phyloP scores from a whole-genome alignment of 2,329 filamentous ascomycete species.

The Phaeosphaeriaceae sp. region DNA sequence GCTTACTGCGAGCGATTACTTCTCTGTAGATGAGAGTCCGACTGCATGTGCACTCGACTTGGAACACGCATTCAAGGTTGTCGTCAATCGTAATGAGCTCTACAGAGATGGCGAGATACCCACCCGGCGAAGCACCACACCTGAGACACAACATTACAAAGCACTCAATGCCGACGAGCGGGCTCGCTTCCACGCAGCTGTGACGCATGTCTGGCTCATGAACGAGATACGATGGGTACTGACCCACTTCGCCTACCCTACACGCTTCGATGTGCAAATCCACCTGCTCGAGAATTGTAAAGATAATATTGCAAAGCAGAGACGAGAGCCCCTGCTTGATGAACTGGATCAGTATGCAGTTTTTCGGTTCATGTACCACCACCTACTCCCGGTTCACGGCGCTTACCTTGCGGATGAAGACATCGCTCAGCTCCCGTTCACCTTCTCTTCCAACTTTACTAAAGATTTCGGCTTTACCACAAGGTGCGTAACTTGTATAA shows the following conservation, averaged over 20 bases:
- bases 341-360: slow-evolving; percentile 26
- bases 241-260: slow-evolving; percentile 17
- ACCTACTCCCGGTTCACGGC: slow-evolving; percentile 28
- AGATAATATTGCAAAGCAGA: background rate
- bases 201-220: slow-evolving; percentile 27
- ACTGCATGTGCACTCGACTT: slow-evolving; percentile 10
- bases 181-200: slow-evolving; percentile 29
- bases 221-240: slow-evolving; percentile 36
- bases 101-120: slow-evolving; percentile 8
- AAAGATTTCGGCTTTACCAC: slow-evolving; percentile 6
- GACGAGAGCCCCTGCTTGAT: slow-evolving; percentile 17
- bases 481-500: slow-evolving; percentile 3
- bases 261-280: slow-evolving; percentile 7
- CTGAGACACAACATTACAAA: slow-evolving; percentile 11
- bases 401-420: slow-evolving; percentile 19
- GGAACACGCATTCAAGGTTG: background rate
- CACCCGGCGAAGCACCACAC: slow-evolving; percentile 1
- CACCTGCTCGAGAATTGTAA: slow-evolving; percentile 2
- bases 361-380: slow-evolving; percentile 33
- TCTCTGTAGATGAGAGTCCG: slow-evolving; percentile 13
- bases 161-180: slow-evolving; percentile 26
- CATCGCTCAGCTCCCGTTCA: slow-evolving; percentile 23
- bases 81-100: slow-evolving; percentile 11
- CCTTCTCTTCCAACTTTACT: slow-evolving; percentile 18
- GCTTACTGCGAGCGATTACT: slow-evolving; percentile 17